Conservation (phyloP, 768 basidiomycete genomes). For the Auricularia cornea region DNA sequence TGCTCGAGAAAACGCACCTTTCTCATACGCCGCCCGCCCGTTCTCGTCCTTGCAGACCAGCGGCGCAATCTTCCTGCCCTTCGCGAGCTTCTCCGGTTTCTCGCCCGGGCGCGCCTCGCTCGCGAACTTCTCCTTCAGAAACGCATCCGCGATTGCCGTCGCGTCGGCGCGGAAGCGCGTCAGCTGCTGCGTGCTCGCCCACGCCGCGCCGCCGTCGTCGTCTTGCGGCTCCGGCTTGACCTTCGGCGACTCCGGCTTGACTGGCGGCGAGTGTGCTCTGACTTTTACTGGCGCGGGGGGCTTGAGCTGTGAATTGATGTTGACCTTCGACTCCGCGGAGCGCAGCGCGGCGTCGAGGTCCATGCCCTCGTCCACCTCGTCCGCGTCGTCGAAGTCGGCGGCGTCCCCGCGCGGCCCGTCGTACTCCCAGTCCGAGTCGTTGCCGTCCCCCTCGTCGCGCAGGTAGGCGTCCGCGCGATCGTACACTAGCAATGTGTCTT, state of each 20-base stretch:
- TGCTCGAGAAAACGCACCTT: neutral
- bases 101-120: too few relatives aligned
- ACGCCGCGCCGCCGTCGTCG: slow-evolving; percentile 1
- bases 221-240: neutral
- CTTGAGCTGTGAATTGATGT: neutral
- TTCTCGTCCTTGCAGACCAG: neutral
- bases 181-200: slow-evolving; percentile 5
- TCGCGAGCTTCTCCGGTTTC: slow-evolving; percentile 4
- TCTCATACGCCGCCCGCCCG: neutral
- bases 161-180: slow-evolving; percentile 6
- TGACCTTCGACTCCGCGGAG: slow-evolving; percentile 3
- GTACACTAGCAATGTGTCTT: too few relatives aligned
- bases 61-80: neutral
- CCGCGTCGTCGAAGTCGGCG: slow-evolving; percentile 1
- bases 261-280: neutral
- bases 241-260: slow-evolving; percentile 1
- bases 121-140: neutral
- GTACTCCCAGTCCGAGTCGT: neutral
- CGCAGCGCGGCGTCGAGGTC: slow-evolving; percentile 7
- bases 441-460: neutral
- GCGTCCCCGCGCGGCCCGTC: neutral
- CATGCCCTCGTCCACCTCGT: slow-evolving; percentile 2
- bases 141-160: slow-evolving; percentile 2
- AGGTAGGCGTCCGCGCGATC: neutral
- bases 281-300: neutral